Base-by-base conservation (phyloP, 2,329 filamentous ascomycete species). In the Aschersonia sp. region DNA sequence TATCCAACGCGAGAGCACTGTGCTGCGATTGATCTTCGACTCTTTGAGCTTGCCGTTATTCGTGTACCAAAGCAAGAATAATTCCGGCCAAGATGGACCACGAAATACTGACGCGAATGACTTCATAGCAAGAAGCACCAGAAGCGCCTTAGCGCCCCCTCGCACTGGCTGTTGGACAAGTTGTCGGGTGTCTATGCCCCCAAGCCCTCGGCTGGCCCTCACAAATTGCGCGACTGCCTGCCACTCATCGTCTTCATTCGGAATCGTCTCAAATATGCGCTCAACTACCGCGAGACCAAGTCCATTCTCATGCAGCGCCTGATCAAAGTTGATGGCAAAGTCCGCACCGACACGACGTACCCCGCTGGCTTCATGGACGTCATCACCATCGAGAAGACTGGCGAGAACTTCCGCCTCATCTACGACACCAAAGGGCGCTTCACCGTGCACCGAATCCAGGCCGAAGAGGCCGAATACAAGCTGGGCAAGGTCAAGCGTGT, bases 391-490 rank as follows among this genome's bases (percentile, higher is more conserved):
- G 92, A 98, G 75, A 98, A 98, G 88, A 98, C 92, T 52, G 89
- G 89, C 83, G 92, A 98, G 84, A 86, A 95, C 85, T 98, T 98
- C 88, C 91, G 92, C 63, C 88, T 98, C 62, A 78, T 98, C 81
- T 98, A 97, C 84, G 92, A 98, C 73, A 98, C 91, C 84, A 98
- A 98, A 85, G 92, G 92, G 65, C 91, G 92, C 71, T 98, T 97
- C 87, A 96, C 92, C 71, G 89, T 98, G 70, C 92, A 98, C 87
- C 87, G 92, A 68, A 97, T 98, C 77, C 91, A 94, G 72, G 76
- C 82, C 61, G 92, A 97, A 80, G 92, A 98, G 86, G 89, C 91
- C 63, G 84, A 92, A 79, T 98, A 96, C 87, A 98, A 98, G 85
- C 81, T 98, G 65, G 89, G 89, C 80, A 98, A 97, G 82, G 92